Evolutionary conservation across 371 early-diverging fungal genomes (phyloP), one percentile per base, ranked within the genome.

Genomic region (Mucor lusitanicus): DNA sequence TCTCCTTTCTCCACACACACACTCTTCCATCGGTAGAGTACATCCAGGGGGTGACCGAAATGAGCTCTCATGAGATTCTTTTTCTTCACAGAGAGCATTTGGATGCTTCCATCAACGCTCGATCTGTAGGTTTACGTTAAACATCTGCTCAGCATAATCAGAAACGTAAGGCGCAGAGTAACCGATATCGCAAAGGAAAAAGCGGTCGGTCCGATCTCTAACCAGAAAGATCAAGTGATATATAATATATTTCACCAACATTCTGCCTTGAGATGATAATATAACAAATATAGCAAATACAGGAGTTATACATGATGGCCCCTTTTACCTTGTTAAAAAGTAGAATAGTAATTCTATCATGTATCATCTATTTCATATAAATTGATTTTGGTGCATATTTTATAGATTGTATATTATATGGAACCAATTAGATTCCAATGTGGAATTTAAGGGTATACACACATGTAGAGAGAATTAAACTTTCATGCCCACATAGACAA

Each of bases 191-290:
- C 35, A 35, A 35, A 23, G 48, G 21, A 48, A 48, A 48, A 48
- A 19, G 9, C 17, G 30, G 62, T 33, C 37, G 35, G 62, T 62
- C 62, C 21, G 42, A 62, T 50, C 50, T 33, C 42, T 50, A 62
- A 62, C 42, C 15, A 42, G 17, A 42, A 30, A 50, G 50, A 62
- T 62, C 62, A 62, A 33, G 53, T 62, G 62, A 50, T 50, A 6
- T 2, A 30, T 30, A n/a, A 21, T 28, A 11, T 48, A 23, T 48
- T 21, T 35, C 35, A 35, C 35, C 21, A 48, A 48, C 48, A 48
- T 48, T 48, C 48, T 48, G 19, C 48, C 48, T 48, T 48, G 48
- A 48, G 48, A 23, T 48, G 48, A 48, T 35, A 33, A 61, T 61
- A 12, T 23, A 37, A 48, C 63, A 57, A 55, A 57, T 44, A 28